Evolutionary conservation across 129 eudicot species (phyloP).

Genomic region (Rutidosis leptorrhynchoides): DNA sequence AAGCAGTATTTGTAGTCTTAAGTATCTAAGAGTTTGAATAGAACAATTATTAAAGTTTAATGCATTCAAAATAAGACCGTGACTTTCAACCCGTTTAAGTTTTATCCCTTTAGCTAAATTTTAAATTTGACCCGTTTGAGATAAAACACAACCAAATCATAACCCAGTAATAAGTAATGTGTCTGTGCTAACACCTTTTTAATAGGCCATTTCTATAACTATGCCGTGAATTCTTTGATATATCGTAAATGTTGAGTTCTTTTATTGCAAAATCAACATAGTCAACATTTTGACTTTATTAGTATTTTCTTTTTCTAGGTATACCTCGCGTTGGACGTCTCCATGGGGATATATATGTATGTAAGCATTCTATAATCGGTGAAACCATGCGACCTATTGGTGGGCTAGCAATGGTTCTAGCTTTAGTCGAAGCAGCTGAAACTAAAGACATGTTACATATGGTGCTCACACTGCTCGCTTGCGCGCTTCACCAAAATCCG

Average conservation of each 20-base stretch:
- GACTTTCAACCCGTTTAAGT: neutral
- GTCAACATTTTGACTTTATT: constrained; percentile 27
- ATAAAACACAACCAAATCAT: neutral
- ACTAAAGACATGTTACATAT: constrained; percentile 94
- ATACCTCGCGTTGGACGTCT: constrained; percentile 98
- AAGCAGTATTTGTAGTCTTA: neutral
- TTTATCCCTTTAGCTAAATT: neutral
- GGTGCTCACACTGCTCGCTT: constrained; percentile 78
- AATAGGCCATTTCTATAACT: neutral
- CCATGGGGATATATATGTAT: constrained; percentile 79
- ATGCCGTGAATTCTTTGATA: neutral
- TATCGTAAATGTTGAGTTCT: neutral
- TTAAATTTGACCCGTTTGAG: neutral
- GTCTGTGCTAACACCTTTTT: neutral
- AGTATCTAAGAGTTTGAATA: neutral
- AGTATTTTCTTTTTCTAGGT: constrained; percentile 42
- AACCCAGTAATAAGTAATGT: neutral
- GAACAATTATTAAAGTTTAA: neutral
- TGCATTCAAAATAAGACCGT: neutral
- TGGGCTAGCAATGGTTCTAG: constrained; percentile 86
- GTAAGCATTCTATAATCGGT: constrained; percentile 89
- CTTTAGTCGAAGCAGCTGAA: constrained; percentile 96
- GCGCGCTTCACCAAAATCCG: constrained; percentile 91
- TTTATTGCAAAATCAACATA: constrained; percentile 2
- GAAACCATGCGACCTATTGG: constrained; percentile 85